Evolutionary conservation across 148 eudicot species (phyloP), one percentile per base, ranked within the genome.

Genomic region (Amaranthus cruentus): DNA sequence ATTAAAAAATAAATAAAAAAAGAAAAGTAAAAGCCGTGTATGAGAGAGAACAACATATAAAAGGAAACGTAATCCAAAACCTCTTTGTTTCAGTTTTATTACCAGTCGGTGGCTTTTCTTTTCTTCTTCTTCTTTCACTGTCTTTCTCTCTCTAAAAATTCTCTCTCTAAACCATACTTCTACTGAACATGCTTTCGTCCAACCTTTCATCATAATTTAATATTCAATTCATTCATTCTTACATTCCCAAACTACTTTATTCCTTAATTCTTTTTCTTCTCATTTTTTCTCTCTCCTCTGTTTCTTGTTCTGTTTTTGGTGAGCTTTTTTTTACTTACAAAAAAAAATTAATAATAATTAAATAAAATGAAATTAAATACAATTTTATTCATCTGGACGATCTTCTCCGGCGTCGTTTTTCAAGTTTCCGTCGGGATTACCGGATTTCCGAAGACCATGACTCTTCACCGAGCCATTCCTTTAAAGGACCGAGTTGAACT

Each of bases 381-480:
- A 51, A 67, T 73, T 46, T 61, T 85, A 15, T 73, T 4, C 75
- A 81, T 85, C 80, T 83, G 82, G 68, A 76, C 68, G 51, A 48
- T 77, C 7, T 4, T 78, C 21, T 62, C 74, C 71, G 82, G 79
- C 71, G 47, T 70, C 44, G 47, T 80, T 54, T 70, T 72, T 6
- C 70, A 74, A 57, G 70, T 75, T 76, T 61, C 75, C 73, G 79
- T 47, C 77, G 84, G 75, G 28, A 55, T 59, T 3, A 62, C 80
- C 7, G 83, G 83, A 4, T 75, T 84, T 56, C 89, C 85, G 73
- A 70, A 88, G 80, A 76, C 66, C 12, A 55, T 94, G 73, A 83
- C 69, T 7, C 85, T 94, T 44, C 84, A 91, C 72, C 85, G 98
- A 63, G 90, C 93, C 42, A 89, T 91, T 68, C 87, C 94, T 72